phyloP scores from a whole-genome alignment of 139 green algal genomes.

The Chlorella sp. region DNA sequence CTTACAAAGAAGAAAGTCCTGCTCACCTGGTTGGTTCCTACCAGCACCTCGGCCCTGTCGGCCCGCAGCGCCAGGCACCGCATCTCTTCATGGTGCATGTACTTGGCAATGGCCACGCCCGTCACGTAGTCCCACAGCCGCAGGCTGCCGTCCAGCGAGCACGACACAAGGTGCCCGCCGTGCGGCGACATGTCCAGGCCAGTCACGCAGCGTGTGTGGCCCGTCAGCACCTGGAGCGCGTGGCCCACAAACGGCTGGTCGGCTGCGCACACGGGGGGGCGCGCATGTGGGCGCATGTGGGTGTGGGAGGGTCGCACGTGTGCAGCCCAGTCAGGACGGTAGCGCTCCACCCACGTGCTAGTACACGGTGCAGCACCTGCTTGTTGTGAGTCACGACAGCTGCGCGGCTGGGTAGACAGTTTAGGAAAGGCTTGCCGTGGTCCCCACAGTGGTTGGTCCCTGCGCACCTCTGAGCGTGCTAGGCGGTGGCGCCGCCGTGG shows the following conservation, averaged over 20 bases:
- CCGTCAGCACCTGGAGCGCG: constrained; percentile 34
- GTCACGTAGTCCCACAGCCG: constrained; percentile 56
- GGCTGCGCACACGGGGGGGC: not conserved
- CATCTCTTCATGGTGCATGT: constrained; percentile 31
- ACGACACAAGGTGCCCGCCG: constrained; percentile 44
- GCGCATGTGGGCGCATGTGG: too few relatives aligned
- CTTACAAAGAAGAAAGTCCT: too few relatives aligned
- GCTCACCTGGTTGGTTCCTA: constrained; percentile 40
- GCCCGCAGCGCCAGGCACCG: constrained; percentile 31
- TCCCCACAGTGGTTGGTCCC: too few relatives aligned
- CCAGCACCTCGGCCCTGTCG: constrained; percentile 42
- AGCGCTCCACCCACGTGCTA: too few relatives aligned
- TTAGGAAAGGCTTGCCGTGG: too few relatives aligned
- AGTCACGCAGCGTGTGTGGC: constrained; percentile 48
- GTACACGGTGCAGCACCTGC: too few relatives aligned
- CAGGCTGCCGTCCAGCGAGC: constrained; percentile 44
- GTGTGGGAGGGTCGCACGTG: too few relatives aligned
- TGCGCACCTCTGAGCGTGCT: not conserved
- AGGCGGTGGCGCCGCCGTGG: too few relatives aligned
- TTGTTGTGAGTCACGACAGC: too few relatives aligned
- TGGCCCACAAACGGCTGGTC: too few relatives aligned
- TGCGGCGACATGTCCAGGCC: constrained; percentile 31
- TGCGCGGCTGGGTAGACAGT: too few relatives aligned
- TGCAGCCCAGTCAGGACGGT: too few relatives aligned
- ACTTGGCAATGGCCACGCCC: constrained; percentile 35